Evolutionary conservation across 2,329 filamentous ascomycete genomes (phyloP).

Genomic region (Apiospora aurea): DNA sequence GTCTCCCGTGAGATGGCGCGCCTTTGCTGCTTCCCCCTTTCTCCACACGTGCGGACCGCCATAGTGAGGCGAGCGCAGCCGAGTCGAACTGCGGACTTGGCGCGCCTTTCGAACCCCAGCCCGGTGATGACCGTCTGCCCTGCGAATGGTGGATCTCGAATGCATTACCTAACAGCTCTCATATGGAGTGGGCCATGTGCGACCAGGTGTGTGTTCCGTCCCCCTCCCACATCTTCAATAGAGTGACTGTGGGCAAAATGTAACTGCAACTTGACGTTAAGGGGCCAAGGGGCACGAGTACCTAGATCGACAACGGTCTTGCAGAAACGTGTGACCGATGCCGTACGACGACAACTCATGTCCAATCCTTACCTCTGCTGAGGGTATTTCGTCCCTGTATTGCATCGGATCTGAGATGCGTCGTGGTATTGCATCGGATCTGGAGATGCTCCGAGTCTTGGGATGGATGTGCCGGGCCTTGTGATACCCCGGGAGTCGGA

Average conservation of each 20-base stretch:
- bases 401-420: neutral
- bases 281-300: neutral
- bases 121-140: slow-evolving; percentile 5
- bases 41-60: neutral
- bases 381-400: too few relatives aligned
- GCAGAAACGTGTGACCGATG: neutral
- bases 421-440: neutral
- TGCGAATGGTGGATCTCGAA: neutral
- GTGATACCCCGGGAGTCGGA: neutral
- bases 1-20: neutral
- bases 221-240: neutral
- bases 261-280: neutral
- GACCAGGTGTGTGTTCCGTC: neutral
- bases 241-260: slow-evolving; percentile 4
- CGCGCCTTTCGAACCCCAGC: neutral
- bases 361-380: neutral
- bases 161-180: neutral
- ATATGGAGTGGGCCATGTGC: neutral
- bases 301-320: neutral
- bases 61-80: neutral
- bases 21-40: neutral
- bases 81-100: neutral
- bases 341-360: neutral
- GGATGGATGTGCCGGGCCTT: neutral
- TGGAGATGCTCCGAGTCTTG: neutral